Evolutionary conservation across 2,329 filamentous ascomycete species (phyloP).

Genomic region (Calonectria leucothoes): DNA sequence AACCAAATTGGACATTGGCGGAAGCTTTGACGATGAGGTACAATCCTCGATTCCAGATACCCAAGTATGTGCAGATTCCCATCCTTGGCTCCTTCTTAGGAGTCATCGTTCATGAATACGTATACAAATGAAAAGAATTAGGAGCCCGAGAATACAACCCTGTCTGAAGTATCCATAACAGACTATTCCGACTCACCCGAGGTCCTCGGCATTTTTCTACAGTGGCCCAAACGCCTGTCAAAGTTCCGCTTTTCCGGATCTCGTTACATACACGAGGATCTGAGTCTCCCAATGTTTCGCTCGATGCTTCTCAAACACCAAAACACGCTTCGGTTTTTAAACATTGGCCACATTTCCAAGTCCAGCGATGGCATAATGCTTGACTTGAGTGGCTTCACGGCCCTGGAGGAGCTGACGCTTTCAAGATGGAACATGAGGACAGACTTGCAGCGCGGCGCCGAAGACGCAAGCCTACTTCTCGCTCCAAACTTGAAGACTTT

Average conservation of each 20-base stretch:
- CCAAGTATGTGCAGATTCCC: not conserved
- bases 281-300: not conserved
- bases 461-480: not conserved
- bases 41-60: not conserved
- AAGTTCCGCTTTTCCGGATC: not conserved
- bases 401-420: not conserved
- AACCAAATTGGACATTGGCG: not conserved
- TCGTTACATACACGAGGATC: not conserved
- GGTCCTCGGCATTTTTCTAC: not conserved
- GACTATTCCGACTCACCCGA: not conserved
- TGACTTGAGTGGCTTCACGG: not conserved
- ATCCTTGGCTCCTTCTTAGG: too few species aligned
- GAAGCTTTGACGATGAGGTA: not conserved
- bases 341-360: not conserved
- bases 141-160: not conserved
- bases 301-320: not conserved
- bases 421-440: not conserved
- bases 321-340: not conserved
- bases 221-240: not conserved
- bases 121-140: not conserved
- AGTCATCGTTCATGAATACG: too few species aligned
- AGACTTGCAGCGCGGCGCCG: not conserved
- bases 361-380: not conserved
- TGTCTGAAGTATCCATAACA: not conserved
- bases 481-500: not conserved